Evolutionary conservation across 352 stramenopile species (phyloP).

Genomic region (Globisporangium cylindrosporum): DNA sequence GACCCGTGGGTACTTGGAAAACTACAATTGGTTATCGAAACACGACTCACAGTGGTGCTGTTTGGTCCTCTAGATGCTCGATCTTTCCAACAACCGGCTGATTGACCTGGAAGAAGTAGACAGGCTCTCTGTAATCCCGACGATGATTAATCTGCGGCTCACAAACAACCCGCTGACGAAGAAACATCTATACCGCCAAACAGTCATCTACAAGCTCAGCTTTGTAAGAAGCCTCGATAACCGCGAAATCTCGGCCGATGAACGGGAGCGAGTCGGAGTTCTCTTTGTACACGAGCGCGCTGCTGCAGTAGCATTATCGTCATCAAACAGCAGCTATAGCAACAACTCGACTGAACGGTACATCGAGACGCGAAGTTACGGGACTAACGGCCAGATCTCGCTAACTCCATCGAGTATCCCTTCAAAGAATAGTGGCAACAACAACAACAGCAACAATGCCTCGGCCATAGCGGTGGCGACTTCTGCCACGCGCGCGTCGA

Average conservation of each 20-base stretch:
- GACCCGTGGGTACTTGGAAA: neutral
- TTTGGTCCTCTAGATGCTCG: slow-evolving; percentile 37
- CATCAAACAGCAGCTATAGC: slow-evolving; percentile 11
- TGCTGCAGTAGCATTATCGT: slow-evolving; percentile 18
- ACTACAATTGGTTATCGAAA: neutral
- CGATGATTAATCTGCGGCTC: slow-evolving; percentile 62
- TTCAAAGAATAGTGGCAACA: slow-evolving; percentile 21
- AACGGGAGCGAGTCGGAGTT: slow-evolving; percentile 65
- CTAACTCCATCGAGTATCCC: slow-evolving; percentile 50
- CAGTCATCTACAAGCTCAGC: slow-evolving; percentile 56
- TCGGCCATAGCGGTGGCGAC: neutral
- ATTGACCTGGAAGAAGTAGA: slow-evolving; percentile 81
- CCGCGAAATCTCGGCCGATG: slow-evolving; percentile 67
- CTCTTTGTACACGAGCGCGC: slow-evolving; percentile 74
- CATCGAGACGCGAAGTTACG: slow-evolving; percentile 21
- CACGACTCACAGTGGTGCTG: neutral
- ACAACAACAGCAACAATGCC: neutral
- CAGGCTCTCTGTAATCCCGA: slow-evolving; percentile 47
- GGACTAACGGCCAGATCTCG: slow-evolving; percentile 21
- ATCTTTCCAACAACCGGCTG: slow-evolving; percentile 78
- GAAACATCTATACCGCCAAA: slow-evolving; percentile 81
- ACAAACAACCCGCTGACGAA: slow-evolving; percentile 75
- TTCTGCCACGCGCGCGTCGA: neutral
- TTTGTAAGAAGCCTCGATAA: slow-evolving; percentile 60
- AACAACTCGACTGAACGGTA: slow-evolving; percentile 20